Base-by-base conservation (phyloP, 179 eudicot species). In the Amaranthus tricolor region DNA sequence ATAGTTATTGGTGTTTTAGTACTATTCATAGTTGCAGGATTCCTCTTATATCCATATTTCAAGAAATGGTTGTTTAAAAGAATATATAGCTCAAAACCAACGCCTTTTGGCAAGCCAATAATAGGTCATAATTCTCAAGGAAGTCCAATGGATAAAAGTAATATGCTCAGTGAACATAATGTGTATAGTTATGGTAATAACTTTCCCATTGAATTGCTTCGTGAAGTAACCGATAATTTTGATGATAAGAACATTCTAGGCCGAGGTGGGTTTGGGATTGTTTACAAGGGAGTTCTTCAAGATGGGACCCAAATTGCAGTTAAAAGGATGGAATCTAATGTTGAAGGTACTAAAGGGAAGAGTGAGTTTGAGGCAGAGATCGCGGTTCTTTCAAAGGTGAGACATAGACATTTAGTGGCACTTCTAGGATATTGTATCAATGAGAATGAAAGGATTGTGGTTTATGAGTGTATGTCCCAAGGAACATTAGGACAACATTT, bases 391-490 rank as follows among this genome's bases (percentile, higher is more conserved):
- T 76, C 87, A 5, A 82, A 79, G 70, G 87, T 84, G 0, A 84
- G 87, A 43, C 87, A 84, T 59, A 73, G 85, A 21, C 78, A 84
- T 74, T 59, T 84, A 68, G 85, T 84, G 54, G 81, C 87, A 0
- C 77, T 84, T 19, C 63, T 84, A 5, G 87, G 87, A 20, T 84
- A 79, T 52, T 84, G 87, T 44, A 53, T 79, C 10, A 74, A 73
- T 62, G 73, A 48, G 5, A 63, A 76, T 31, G 87, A 84, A 72
- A 84, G 83, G 70, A 66, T 84, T 43, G 67, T 82, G 70, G 81
- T 84, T 14, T 84, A 84, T 53, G 87, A 84, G 83, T 81, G 76
- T 50, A 84, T 84, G 87, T 80, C 87, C 2, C 79, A 79, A 57
- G 87, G 87, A 20, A 84, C 87, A 58, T 57, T 84, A 21, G 79